Conservation (phyloP, 495 filamentous ascomycete species). For the Delitschia confertaspora region DNA sequence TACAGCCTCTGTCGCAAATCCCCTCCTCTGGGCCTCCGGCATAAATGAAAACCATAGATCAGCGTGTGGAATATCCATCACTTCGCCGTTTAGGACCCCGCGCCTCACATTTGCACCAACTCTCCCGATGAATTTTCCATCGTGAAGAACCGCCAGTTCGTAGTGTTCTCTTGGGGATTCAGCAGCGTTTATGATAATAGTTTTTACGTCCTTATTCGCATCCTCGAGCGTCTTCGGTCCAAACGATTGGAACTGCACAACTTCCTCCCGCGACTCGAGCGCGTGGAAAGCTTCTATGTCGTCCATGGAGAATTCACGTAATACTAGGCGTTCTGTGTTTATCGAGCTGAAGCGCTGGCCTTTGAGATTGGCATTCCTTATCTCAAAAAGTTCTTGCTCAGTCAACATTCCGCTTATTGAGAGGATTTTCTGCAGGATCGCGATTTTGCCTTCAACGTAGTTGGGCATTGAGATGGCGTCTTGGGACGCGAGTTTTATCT, state of each 20-base stretch:
- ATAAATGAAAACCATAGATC: conserved; percentile 24
- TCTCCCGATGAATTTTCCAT: conserved; percentile 17
- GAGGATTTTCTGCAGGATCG: conserved; percentile 21
- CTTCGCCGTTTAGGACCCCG: background rate
- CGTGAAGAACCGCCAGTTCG: conserved; percentile 18
- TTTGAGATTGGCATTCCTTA: conserved; percentile 9
- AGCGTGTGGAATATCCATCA: background rate
- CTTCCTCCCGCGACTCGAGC: conserved; percentile 10
- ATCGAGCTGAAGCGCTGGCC: conserved; percentile 5
- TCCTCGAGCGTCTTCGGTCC: conserved; percentile 9
- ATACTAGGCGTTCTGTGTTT: conserved; percentile 14
- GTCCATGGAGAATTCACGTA: conserved; percentile 17
- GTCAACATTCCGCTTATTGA: conserved; percentile 8
- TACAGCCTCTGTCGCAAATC: conserved; percentile 25
- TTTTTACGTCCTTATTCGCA: conserved; percentile 9
- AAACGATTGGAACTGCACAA: conserved; percentile 18
- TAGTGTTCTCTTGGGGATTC: conserved; percentile 9
- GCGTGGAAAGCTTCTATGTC: conserved; percentile 8
- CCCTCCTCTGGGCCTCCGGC: conserved; percentile 15
- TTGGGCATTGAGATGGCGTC: conserved; percentile 10
- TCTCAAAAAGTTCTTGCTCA: conserved; percentile 14
- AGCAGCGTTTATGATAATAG: conserved; percentile 1
- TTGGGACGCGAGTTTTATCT: conserved; percentile 10
- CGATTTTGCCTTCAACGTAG: conserved; percentile 20
- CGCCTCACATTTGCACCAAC: conserved; percentile 12